These are phyloP conservation scores for Galerina sulciceps DNA, from an alignment of 768 basidiomycete genomes.

Conservation along the genomic window DNA sequence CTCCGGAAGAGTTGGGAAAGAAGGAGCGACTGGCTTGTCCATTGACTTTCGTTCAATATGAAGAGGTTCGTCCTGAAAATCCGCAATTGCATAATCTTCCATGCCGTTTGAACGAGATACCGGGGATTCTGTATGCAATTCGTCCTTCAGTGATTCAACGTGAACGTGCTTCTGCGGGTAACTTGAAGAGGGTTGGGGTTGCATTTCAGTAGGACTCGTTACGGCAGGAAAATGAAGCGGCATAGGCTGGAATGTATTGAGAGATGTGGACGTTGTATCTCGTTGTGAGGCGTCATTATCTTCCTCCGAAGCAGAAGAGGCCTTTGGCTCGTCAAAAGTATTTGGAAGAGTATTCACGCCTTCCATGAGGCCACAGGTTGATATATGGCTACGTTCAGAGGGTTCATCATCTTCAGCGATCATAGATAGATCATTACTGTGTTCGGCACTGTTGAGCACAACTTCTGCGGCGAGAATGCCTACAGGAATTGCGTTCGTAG, in stretches of 20 bases:
- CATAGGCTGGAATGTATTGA: slow-evolving; percentile 41
- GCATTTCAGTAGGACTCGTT: background rate
- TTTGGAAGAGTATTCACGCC: background rate
- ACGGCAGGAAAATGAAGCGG: slow-evolving; percentile 38
- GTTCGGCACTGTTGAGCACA: slow-evolving; percentile 20
- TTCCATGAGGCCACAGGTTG: slow-evolving; percentile 13
- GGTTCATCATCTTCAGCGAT: slow-evolving; percentile 76
- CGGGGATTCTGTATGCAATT: background rate
- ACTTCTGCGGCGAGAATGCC: background rate
- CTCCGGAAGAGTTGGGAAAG: slow-evolving; percentile 69
- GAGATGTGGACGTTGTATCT: slow-evolving; percentile 30
- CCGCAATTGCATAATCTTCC: slow-evolving; percentile 11
- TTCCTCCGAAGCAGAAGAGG: background rate
- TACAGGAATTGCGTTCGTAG: background rate
- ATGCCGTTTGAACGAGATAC: background rate
- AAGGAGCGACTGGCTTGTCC: slow-evolving; percentile 43
- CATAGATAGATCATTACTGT: slow-evolving; percentile 58
- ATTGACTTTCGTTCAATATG: slow-evolving; percentile 18
- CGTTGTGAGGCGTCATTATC: background rate
- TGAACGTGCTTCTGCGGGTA: background rate
- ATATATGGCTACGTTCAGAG: slow-evolving; percentile 42
- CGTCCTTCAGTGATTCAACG: background rate
- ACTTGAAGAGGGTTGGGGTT: background rate
- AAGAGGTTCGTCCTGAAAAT: slow-evolving; percentile 12
- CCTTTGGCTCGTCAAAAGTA: background rate